Percentiles rank a stretch among this genome's conserved stretches.
These are phyloP conservation scores for Talaromyces islandicus DNA, from an alignment of 2,329 filamentous ascomycete species.

Conservation along the genomic window DNA sequence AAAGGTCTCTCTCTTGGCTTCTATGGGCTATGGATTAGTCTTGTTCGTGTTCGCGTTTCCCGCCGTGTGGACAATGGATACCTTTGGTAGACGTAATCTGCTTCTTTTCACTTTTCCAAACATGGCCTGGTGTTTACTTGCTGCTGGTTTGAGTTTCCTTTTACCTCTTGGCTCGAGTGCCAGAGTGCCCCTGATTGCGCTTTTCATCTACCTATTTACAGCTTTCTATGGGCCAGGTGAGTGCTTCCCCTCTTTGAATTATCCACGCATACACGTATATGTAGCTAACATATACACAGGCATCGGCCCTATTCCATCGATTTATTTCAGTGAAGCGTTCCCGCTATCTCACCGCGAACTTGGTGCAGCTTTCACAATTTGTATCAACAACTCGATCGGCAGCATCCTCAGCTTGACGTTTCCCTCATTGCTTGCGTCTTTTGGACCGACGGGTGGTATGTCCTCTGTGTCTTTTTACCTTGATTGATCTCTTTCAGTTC, in stretches of 20 bases:
- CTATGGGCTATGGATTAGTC: conserved; percentile 59
- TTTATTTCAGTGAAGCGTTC: conserved; percentile 52
- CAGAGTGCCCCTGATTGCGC: conserved; percentile 51
- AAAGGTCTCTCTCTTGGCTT: conserved; percentile 55
- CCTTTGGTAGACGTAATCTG: conserved; percentile 56
- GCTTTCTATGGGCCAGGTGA: conserved; percentile 61
- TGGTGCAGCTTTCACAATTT: conserved; percentile 32
- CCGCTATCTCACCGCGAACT: conserved; percentile 50
- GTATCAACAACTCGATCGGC: conserved; percentile 37
- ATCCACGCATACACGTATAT: too few species aligned
- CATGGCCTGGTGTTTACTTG: conserved; percentile 61
- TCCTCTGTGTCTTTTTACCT: neutral
- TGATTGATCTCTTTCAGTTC: neutral
- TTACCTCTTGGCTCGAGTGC: conserved; percentile 30
- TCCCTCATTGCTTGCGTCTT: conserved; percentile 36
- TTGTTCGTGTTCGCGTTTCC: conserved; percentile 62
- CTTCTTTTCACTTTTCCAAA: conserved; percentile 62
- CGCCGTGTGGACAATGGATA: conserved; percentile 62
- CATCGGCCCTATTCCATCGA: conserved; percentile 44
- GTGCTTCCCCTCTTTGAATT: conserved; percentile 4
- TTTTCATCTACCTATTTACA: conserved; percentile 61
- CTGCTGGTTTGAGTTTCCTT: conserved; percentile 55
- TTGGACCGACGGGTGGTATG: conserved; percentile 47
- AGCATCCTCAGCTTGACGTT: conserved; percentile 39
- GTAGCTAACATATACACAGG: neutral